Conservation (phyloP, 192 early-diverging fungal species). For the Fimicolochytrium jonesii region DNA sequence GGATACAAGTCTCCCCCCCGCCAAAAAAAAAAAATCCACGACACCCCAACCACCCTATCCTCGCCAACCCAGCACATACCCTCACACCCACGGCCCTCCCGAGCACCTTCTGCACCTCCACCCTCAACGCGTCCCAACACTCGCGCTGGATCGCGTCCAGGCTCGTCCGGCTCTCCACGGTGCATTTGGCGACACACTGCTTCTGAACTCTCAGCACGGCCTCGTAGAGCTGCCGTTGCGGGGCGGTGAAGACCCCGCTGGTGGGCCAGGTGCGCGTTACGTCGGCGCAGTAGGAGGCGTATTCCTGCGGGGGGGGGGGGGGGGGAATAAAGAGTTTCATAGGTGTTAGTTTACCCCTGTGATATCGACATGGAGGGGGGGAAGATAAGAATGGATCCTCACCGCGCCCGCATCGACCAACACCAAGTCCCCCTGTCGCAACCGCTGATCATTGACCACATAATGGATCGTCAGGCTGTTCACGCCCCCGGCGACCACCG, state of each 20-base stretch:
- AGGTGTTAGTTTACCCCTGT: no score
- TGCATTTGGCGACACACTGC: slow-evolving; percentile 65
- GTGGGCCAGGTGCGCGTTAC: slow-evolving; percentile 94
- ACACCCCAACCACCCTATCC: no score
- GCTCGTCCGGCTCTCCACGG: slow-evolving; percentile 45
- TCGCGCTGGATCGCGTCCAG: slow-evolving; percentile 81
- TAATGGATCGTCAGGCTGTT: slow-evolving; percentile 95
- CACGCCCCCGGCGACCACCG: slow-evolving; percentile 87
- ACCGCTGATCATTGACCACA: slow-evolving; percentile 74
- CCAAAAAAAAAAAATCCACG: no score
- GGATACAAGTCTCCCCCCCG: no score
- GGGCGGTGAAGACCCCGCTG: slow-evolving; percentile 73
- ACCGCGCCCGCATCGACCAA: slow-evolving; percentile 85
- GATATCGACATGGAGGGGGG: no score
- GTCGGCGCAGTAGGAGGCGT: slow-evolving; percentile 84
- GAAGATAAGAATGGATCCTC: no score
- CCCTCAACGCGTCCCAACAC: slow-evolving; percentile 62
- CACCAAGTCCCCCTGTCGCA: slow-evolving; percentile 75
- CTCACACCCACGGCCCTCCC: slow-evolving; percentile 12
- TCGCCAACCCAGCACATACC: no score
- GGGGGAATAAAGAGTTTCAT: no score
- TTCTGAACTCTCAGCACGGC: slow-evolving; percentile 81
- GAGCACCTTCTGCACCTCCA: slow-evolving; percentile 67
- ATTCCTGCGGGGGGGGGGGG: slow-evolving; percentile 68
- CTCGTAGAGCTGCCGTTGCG: slow-evolving; percentile 80